Evolutionary conservation across 768 basidiomycete genomes (phyloP).

Genomic region (Tylopilus sp.): DNA sequence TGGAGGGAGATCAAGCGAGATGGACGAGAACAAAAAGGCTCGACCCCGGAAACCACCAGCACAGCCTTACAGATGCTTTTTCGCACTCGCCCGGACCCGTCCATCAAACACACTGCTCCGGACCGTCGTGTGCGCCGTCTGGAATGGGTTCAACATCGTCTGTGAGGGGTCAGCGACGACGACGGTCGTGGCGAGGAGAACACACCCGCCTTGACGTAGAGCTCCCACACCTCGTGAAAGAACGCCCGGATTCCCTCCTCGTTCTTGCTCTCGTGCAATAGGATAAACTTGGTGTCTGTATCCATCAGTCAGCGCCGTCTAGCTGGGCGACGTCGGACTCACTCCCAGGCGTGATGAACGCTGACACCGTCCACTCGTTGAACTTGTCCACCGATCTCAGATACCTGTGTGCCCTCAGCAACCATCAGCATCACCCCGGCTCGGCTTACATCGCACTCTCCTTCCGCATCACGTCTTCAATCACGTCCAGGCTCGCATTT

Average conservation of each 20-base stretch:
- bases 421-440: conserved; percentile 2
- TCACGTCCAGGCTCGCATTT: conserved; percentile 90
- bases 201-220: conserved; percentile 89
- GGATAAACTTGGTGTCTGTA: conserved; percentile 90
- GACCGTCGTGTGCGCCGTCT: conserved; percentile 83
- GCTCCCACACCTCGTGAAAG: conserved; percentile 95
- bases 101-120: conserved; percentile 79
- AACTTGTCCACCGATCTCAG: conserved; percentile 94
- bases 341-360: conserved; percentile 95
- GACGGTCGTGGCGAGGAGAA: background rate
- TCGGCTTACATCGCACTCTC: conserved; percentile 73
- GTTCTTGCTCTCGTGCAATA: conserved; percentile 94
- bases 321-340: conserved; percentile 30
- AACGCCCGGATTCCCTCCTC: conserved; percentile 94
- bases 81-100: conserved; percentile 81
- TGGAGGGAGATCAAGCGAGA: conserved; percentile 9
- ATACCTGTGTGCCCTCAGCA: conserved; percentile 59
- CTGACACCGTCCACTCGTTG: conserved; percentile 98
- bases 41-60: background rate
- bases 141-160: conserved; percentile 95
- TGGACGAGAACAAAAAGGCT: conserved; percentile 20
- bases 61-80: conserved; percentile 60
- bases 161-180: conserved; percentile 28
- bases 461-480: conserved; percentile 89
- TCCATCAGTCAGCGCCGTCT: conserved; percentile 4